A percentile compares a stretch with the other conserved stretches of the same genome.
Evolutionary conservation across 2,329 filamentous ascomycete species (phyloP).

Genomic region (Fusarium mangiferae): DNA sequence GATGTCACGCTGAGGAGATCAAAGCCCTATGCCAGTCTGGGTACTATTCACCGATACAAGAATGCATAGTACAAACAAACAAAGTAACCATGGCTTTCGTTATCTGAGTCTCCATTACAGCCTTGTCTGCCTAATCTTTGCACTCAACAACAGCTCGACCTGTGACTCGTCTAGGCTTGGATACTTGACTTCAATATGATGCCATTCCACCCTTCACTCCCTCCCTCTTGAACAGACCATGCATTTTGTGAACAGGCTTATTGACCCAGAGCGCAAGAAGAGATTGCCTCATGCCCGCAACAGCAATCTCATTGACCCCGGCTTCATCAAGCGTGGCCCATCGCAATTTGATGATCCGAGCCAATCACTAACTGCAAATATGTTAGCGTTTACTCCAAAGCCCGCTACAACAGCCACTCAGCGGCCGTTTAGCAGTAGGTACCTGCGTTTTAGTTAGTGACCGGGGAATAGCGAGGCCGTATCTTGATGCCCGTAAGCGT

Average conservation of each 20-base stretch:
- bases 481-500: constrained; percentile 9
- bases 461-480: constrained; percentile 1
- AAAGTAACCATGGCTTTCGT: background rate
- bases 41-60: constrained; percentile 10
- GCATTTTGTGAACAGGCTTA: background rate
- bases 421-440: constrained; percentile 19
- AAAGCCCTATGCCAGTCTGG: background rate
- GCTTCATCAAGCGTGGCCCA: constrained; percentile 40
- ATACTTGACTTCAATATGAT: constrained; percentile 1
- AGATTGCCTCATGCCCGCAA: constrained; percentile 40
- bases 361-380: constrained; percentile 30
- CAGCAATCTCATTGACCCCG: constrained; percentile 42
- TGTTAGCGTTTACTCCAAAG: constrained; percentile 23
- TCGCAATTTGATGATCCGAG: constrained; percentile 36
- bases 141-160: background rate
- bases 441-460: constrained; percentile 36
- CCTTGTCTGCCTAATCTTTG: background rate
- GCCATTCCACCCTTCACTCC: constrained; percentile 10
- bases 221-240: constrained; percentile 1
- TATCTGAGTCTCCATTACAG: background rate
- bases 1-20: constrained; percentile 21
- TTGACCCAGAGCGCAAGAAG: constrained; percentile 11
- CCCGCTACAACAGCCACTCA: constrained; percentile 36
- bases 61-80: background rate
- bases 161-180: background rate